Base-by-base conservation (phyloP, 2,329 filamentous ascomycete genomes). In the Paracoccidioides lutzii region DNA sequence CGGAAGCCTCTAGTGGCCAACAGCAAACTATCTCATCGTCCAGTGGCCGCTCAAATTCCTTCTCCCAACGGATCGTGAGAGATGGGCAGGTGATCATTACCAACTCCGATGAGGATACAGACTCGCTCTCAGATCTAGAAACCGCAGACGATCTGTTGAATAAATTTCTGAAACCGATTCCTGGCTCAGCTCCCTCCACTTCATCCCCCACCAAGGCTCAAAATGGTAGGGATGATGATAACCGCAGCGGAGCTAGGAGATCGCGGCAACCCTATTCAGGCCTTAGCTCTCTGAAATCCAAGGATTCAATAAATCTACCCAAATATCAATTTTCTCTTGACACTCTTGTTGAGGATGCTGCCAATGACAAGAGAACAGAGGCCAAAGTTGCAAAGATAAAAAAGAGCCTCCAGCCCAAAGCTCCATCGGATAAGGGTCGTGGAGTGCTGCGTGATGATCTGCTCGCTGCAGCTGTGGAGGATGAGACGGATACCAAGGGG, bases 51-150 rank as follows among this genome's bases (percentile, higher is more conserved):
- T 41, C 51, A 37, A 33, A 40, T 33, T 54, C 53, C 22, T 50
- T 38, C 28, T 61, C 59, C 10, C 59, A 61, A 53, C 53, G 59
- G 15, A 53, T 61, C 9, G 35, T 84, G 55, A 85, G 74, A 57
- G 72, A 78, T 62, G 80, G 80, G 2, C 66, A 75, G 54, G 69
- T 76, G 55, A 66, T 77, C 3, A 74, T 90, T 43, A 77, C 77
- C 48, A 83, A 81, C 54, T 90, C 87, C 0, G 87, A 90, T 63
- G 85, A 87, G n/a, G 79, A 79, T 15, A 78, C 77, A 33, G 77
- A 80, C 51, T 84, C 84, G 0, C 73, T 79, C 57, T 74, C 71
- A 53, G 78, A 76, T 1, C 64, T 81, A 22, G 77, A 78, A 57
- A 76, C 78, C 33, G 76, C 78, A 35, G 76, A 78, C 4, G 75